Base-by-base conservation (phyloP, 495 filamentous ascomycete species). In the Trichocladium antarcticum region DNA sequence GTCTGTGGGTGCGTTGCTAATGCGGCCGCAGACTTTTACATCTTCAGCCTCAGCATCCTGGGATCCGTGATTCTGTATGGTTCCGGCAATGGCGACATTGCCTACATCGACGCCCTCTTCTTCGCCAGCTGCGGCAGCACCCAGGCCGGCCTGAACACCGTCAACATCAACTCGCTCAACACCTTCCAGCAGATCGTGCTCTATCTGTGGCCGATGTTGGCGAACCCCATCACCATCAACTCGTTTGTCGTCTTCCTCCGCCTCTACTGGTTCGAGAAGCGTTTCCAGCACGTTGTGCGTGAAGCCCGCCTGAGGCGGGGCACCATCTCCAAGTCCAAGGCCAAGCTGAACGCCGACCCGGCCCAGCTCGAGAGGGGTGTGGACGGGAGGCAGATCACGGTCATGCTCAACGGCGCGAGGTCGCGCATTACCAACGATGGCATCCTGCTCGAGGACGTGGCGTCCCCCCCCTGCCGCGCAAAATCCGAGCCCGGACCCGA, bases 221-320 rank as follows among this genome's bases (percentile, higher is more conserved):
- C 83, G 28, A 98, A 88, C 37, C 92, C 92, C 3, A 95, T 98
- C 51, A 84, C 85, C 47, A 90, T 98, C 65, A 80, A 95, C 61
- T 75, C 82, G 6, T 82, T 78, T 27, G 84, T 97, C 24, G 90
- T 97, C 0, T 93, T 93, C 56, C 71, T 97, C 17, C 84, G 92
- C 2, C 69, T 97, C 5, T 95, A 95, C 67, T 97, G 89, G 90
- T 98, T 98, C 57, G 89, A 97, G 68, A 95, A 89, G 61, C 78
- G 88, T 3, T 95, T 98, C 56, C 59, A 63, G 50, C 58, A 66
- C 29, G 73, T 96, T 40, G 89, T 82, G 24, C 74, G 37, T 35
- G 69, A 77, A 48, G 66, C 73, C 6, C 66, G 61, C 34, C 53
- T 56, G 35, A 64, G 59, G 35, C 60, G 75, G 40, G 58, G 62